A percentile compares a stretch with the other conserved stretches of the same genome.
phyloP scores from a whole-genome alignment of 2,329 filamentous ascomycete genomes.

The Ceratocystis lukuohia region DNA sequence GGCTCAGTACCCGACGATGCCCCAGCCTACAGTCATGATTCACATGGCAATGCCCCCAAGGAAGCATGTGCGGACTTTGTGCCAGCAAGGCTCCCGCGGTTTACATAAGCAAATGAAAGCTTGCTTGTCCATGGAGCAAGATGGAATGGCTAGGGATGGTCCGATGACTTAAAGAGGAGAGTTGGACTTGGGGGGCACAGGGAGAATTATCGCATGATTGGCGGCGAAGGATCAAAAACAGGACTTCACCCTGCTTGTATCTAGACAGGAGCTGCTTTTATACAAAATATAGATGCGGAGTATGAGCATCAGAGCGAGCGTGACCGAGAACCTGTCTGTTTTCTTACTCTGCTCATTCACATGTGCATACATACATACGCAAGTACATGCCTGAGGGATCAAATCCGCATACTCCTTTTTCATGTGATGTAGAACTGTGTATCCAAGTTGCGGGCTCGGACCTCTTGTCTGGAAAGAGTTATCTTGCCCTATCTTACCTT shows the following conservation, averaged over 20 bases:
- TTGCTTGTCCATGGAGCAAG: neutral
- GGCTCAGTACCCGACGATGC: conserved; percentile 2
- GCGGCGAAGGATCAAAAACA: neutral
- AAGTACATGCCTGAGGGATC: neutral
- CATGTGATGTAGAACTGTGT: neutral
- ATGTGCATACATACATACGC: neutral
- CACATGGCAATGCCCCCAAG: conserved; percentile 4
- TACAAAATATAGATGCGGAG: neutral
- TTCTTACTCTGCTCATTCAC: neutral
- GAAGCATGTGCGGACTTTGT: conserved; percentile 32
- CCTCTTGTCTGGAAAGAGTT: neutral
- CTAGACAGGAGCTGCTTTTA: neutral
- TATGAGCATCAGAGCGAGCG: neutral
- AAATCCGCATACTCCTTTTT: neutral
- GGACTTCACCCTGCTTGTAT: conserved; percentile 7
- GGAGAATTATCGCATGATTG: neutral
- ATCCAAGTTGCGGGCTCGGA: neutral
- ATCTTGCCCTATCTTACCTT: neutral
- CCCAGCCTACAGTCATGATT: conserved; percentile 1
- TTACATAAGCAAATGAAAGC: conserved; percentile 29
- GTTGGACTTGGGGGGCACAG: neutral
- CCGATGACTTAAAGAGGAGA: neutral
- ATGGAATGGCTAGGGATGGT: neutral
- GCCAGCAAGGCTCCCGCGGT: conserved; percentile 45
- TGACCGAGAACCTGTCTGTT: neutral